These are phyloP conservation scores for Neurospora sp. DNA, from an alignment of 495 filamentous ascomycete genomes.

Conservation along the genomic window DNA sequence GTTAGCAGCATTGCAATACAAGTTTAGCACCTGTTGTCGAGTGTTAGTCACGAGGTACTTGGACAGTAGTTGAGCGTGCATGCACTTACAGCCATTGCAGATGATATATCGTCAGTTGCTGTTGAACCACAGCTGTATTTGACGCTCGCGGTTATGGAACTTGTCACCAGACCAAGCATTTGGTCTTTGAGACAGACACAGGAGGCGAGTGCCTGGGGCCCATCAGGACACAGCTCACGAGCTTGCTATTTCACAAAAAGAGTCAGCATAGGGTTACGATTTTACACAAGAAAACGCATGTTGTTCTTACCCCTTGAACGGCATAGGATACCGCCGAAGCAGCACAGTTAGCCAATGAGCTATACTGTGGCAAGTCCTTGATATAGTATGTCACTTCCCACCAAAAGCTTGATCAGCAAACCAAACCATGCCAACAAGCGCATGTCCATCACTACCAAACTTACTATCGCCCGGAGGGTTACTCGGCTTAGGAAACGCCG, in stretches of 20 bases:
- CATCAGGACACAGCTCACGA: slow-evolving; percentile 27
- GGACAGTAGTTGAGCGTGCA: not conserved
- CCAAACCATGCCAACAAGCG: not conserved
- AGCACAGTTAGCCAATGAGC: slow-evolving; percentile 34
- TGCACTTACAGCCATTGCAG: slow-evolving; percentile 19
- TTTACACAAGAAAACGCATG: not conserved
- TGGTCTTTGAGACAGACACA: slow-evolving; percentile 39
- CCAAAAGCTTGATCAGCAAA: not conserved
- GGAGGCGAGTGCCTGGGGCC: slow-evolving; percentile 34
- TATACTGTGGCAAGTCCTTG: slow-evolving; percentile 36
- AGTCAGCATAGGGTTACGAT: slow-evolving; percentile 2
- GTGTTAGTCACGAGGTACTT: not conserved
- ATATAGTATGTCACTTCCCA: slow-evolving; percentile 39
- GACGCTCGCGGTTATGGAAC: slow-evolving; percentile 27
- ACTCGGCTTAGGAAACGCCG: slow-evolving; percentile 32
- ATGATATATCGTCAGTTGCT: slow-evolving; percentile 35
- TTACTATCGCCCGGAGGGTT: slow-evolving; percentile 35
- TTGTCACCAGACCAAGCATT: slow-evolving; percentile 27
- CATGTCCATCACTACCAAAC: not conserved
- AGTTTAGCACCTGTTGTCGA: slow-evolving; percentile 23
- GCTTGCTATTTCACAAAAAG: slow-evolving; percentile 20
- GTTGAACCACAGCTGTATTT: slow-evolving; percentile 33
- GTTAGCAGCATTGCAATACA: slow-evolving; percentile 39
- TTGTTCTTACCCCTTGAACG: slow-evolving; percentile 24
- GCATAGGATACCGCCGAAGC: slow-evolving; percentile 29